phyloP scores from a whole-genome alignment of 2,329 filamentous ascomycete genomes.

The Neonectria magnoliae region DNA sequence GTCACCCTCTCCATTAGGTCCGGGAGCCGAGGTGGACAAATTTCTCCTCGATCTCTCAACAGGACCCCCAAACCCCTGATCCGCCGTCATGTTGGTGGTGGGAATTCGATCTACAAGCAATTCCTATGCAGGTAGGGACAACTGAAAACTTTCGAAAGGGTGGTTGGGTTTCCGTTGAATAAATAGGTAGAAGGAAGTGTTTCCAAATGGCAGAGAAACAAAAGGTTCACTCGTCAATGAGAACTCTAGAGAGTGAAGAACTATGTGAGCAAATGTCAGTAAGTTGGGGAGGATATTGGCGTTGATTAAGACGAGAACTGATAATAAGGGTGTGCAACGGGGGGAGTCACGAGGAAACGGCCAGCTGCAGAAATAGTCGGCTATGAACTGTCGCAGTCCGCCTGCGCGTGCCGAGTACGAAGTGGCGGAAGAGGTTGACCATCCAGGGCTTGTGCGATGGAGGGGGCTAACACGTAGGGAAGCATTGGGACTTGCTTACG shows the following conservation, averaged over 20 bases:
- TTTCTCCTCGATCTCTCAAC: conserved; percentile 49
- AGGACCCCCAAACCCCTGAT: conserved; percentile 58
- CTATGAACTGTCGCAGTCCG: conserved; percentile 32
- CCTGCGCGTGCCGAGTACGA: conserved; percentile 33
- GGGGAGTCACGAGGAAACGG: conserved; percentile 40
- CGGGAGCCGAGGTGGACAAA: conserved; percentile 53
- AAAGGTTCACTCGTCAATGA: conserved; percentile 2
- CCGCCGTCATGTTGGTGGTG: conserved; percentile 50
- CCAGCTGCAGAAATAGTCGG: conserved; percentile 40
- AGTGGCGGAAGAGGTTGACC: conserved; percentile 15
- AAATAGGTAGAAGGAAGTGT: neutral
- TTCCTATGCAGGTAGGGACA: neutral
- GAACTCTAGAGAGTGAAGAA: conserved; percentile 8
- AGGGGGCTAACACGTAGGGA: conserved; percentile 19
- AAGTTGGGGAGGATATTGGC: conserved; percentile 9
- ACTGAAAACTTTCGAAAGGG: neutral
- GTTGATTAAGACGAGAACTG: conserved; percentile 18
- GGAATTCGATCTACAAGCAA: neutral
- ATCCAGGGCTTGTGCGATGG: conserved; percentile 13
- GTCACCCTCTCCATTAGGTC: conserved; percentile 56
- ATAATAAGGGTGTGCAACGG: conserved; percentile 23
- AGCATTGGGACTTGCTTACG: conserved; percentile 38
- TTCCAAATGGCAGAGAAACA: neutral
- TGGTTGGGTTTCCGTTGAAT: neutral
- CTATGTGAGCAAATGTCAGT: conserved; percentile 25